Conservation (phyloP, 2,329 filamentous ascomycete genomes). For the Orbilia quercus region DNA sequence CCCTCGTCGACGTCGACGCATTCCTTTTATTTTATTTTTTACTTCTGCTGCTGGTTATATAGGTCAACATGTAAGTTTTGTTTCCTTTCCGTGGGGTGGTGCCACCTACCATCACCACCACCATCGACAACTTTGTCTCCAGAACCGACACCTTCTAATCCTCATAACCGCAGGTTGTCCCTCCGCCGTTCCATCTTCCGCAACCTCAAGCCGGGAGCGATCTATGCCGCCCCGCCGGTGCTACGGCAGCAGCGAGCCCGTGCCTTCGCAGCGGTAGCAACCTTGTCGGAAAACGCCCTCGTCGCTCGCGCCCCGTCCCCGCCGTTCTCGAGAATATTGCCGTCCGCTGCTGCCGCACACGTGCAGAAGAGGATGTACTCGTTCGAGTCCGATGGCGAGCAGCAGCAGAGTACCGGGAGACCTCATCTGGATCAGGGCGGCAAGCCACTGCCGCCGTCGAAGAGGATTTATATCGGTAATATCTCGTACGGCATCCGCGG, state of each 20-base stretch:
- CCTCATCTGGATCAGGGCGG: constrained; percentile 33
- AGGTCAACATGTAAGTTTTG: constrained; percentile 43
- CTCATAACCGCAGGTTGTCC: constrained; percentile 30
- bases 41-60: constrained; percentile 12
- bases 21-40: constrained; percentile 8
- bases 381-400: background rate
- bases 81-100: constrained; percentile 33
- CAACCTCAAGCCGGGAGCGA: constrained; percentile 52
- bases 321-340: constrained; percentile 44
- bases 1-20: background rate
- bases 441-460: constrained; percentile 61
- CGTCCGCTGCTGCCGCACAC: constrained; percentile 20
- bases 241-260: constrained; percentile 51
- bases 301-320: constrained; percentile 41
- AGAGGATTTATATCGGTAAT: constrained; percentile 74
- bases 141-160: background rate
- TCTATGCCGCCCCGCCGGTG: constrained; percentile 52
- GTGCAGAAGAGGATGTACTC: constrained; percentile 39
- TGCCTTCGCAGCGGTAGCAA: constrained; percentile 51
- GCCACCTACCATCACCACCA: constrained; percentile 15
- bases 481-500: constrained; percentile 75
- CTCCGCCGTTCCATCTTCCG: constrained; percentile 56
- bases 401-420: background rate
- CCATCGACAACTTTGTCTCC: background rate
- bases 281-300: constrained; percentile 34